A percentile compares a stretch with the other conserved stretches of the same genome.
Evolutionary conservation across 805 yeast genomes (phyloP).

Genomic region (Kuraishia floccosa): DNA sequence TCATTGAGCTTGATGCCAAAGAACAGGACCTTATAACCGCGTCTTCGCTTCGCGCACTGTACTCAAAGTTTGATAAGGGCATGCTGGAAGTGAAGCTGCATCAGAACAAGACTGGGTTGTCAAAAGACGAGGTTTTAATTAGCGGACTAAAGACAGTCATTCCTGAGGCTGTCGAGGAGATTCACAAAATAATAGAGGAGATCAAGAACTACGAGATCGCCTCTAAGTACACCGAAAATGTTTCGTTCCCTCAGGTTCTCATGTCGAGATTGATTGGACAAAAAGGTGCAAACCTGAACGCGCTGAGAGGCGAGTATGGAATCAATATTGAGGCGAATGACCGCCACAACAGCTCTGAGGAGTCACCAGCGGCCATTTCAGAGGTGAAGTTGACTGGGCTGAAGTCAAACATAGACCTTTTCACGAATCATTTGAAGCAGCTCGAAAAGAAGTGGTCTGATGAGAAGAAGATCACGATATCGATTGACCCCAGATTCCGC

Average conservation of each 20-base stretch:
- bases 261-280: slow-evolving; percentile 83
- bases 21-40: slow-evolving; percentile 48
- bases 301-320: slow-evolving; percentile 60
- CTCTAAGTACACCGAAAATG: slow-evolving; percentile 27
- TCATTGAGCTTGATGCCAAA: slow-evolving; percentile 36
- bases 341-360: slow-evolving; percentile 26
- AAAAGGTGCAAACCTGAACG: slow-evolving; percentile 65
- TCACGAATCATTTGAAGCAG: slow-evolving; percentile 44
- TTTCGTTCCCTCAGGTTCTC: slow-evolving; percentile 54
- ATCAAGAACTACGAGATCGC: slow-evolving; percentile 25
- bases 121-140: slow-evolving; percentile 44
- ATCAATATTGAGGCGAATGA: slow-evolving; percentile 68
- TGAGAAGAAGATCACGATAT: slow-evolving; percentile 52
- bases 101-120: slow-evolving; percentile 23
- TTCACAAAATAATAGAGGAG: slow-evolving; percentile 40
- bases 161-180: slow-evolving; percentile 34
- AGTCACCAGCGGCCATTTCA: slow-evolving; percentile 12
- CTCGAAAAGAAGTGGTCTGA: slow-evolving; percentile 75
- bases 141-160: slow-evolving; percentile 67
- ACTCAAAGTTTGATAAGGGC: slow-evolving; percentile 16
- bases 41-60: slow-evolving; percentile 35
- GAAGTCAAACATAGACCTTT: slow-evolving; percentile 66
- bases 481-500: slow-evolving; percentile 70
- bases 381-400: slow-evolving; percentile 59
- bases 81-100: slow-evolving; percentile 36